Percentiles rank a stretch among this genome's conserved stretches.
phyloP scores from a whole-genome alignment of 768 basidiomycete genomes.

The Podaxis mareebaensis region DNA sequence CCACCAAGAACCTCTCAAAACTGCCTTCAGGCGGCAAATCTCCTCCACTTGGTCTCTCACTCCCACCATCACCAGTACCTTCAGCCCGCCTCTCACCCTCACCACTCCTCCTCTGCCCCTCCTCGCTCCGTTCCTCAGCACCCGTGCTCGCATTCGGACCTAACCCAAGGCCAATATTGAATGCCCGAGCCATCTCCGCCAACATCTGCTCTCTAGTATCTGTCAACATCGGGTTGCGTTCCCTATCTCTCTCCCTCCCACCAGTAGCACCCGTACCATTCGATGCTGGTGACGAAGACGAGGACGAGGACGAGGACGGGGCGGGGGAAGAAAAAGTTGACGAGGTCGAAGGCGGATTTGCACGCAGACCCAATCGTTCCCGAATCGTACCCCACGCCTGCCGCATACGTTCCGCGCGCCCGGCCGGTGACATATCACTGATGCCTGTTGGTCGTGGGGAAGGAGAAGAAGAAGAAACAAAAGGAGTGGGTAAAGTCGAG shows the following conservation, averaged over 20 bases:
- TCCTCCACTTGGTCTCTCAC: constrained; percentile 11
- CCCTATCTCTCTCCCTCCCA: neutral
- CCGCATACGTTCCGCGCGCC: constrained; percentile 52
- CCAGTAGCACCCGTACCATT: neutral
- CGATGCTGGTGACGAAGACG: constrained; percentile 6
- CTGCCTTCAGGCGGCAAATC: constrained; percentile 54
- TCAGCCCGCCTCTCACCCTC: neutral
- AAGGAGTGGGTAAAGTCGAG: constrained; percentile 38
- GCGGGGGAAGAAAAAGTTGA: constrained; percentile 20
- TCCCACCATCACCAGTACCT: neutral
- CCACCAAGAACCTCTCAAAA: constrained; percentile 80
- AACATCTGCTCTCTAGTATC: constrained; percentile 73
- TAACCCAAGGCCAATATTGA: constrained; percentile 69
- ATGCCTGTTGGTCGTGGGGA: constrained; percentile 38
- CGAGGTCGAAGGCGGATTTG: constrained; percentile 24
- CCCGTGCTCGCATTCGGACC: constrained; percentile 15
- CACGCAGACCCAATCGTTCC: constrained; percentile 62
- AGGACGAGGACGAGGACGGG: constrained; percentile 2
- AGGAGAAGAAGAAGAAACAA: constrained; percentile 21
- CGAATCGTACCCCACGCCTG: constrained; percentile 70
- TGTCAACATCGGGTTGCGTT: constrained; percentile 22
- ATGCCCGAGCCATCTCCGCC: constrained; percentile 79
- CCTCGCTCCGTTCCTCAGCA: constrained; percentile 15
- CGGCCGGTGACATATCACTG: constrained; percentile 31
- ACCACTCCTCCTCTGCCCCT: constrained; percentile 1